phyloP scores from a whole-genome alignment of 257 asterid genomes.

The Ilex aquifolium region DNA sequence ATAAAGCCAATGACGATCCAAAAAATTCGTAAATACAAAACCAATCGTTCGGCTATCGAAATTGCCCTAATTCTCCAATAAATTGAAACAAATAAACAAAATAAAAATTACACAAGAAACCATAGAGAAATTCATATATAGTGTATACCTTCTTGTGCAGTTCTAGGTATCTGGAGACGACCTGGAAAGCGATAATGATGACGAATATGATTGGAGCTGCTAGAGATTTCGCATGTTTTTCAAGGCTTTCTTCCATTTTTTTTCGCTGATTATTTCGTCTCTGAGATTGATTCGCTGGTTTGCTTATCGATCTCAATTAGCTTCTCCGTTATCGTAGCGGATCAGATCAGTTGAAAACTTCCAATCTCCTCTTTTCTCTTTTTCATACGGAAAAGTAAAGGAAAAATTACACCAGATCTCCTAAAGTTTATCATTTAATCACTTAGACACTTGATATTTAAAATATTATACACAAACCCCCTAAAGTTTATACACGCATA shows the following conservation, averaged over 20 bases:
- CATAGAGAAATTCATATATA: background rate
- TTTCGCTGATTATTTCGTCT: too few relatives aligned
- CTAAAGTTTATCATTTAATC: too few relatives aligned
- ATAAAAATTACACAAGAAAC: background rate
- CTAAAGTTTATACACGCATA: too few relatives aligned
- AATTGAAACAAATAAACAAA: background rate
- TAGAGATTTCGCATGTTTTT: constrained; percentile 45
- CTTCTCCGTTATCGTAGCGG: too few relatives aligned
- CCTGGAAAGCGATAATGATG: constrained; percentile 52
- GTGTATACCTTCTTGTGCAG: constrained; percentile 40
- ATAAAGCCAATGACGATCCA: background rate
- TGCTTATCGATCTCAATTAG: too few relatives aligned
- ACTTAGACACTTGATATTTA: too few relatives aligned
- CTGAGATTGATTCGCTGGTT: background rate
- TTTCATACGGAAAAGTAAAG: too few relatives aligned
- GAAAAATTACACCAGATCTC: too few relatives aligned
- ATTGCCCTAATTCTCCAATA: too few relatives aligned
- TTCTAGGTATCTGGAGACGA: constrained; percentile 57
- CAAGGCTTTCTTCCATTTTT: constrained; percentile 49
- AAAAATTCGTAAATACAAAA: background rate
- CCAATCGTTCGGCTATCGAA: background rate
- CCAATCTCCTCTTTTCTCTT: too few relatives aligned
- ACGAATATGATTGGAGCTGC: constrained; percentile 73
- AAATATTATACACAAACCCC: too few relatives aligned
- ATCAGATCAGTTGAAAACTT: too few relatives aligned